Conservation (phyloP, 148 eudicot species). For the Rhododendron kiyosumense region DNA sequence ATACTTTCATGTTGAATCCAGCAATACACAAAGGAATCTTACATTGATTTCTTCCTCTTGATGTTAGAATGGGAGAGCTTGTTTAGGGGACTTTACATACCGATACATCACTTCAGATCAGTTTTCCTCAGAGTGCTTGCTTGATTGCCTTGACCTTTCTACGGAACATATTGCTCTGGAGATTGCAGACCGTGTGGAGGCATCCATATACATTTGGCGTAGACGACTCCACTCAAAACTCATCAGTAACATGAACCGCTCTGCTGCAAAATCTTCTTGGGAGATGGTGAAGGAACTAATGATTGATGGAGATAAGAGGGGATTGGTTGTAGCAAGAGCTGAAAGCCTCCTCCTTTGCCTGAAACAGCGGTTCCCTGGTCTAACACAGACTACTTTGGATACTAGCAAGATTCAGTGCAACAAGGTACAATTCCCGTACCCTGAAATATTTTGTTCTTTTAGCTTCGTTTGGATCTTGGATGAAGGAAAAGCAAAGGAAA, state of each 20-base stretch:
- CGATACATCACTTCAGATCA: conserved; percentile 75
- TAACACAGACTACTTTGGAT: conserved; percentile 71
- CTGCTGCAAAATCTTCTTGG: conserved; percentile 69
- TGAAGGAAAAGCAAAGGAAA: not conserved
- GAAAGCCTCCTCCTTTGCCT: conserved; percentile 66
- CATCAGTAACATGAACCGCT: conserved; percentile 32
- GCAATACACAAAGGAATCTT: not conserved
- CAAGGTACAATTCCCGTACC: conserved; percentile 35
- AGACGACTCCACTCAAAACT: conserved; percentile 42
- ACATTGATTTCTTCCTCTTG: not conserved
- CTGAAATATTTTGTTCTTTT: not conserved
- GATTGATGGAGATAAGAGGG: conserved; percentile 71
- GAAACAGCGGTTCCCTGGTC: conserved; percentile 75
- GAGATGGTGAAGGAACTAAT: conserved; percentile 66
- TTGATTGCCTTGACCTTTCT: conserved; percentile 72
- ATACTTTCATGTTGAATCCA: not conserved
- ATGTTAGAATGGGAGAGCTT: conserved; percentile 65
- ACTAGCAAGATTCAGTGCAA: conserved; percentile 72
- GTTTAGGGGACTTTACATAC: conserved; percentile 71
- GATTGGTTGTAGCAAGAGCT: conserved; percentile 66
- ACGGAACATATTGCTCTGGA: conserved; percentile 66
- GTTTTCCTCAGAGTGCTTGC: conserved; percentile 68
- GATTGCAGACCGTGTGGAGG: conserved; percentile 80
- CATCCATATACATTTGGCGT: conserved; percentile 72
- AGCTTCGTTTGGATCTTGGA: not conserved